Conservation (phyloP, 1,139 yeast genomes). For the Debaryomyces singareniensis region DNA sequence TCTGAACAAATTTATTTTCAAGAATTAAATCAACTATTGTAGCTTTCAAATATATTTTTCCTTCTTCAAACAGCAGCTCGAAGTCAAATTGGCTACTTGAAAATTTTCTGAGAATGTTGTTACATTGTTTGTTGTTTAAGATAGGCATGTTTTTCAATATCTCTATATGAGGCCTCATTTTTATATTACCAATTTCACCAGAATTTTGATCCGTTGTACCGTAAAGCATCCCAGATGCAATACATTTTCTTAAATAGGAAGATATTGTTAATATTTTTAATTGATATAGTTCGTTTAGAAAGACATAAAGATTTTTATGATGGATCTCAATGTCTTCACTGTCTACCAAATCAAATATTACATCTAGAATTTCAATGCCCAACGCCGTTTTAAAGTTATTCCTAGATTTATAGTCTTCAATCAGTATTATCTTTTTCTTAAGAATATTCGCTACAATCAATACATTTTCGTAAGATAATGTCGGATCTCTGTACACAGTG, state of each 20-base stretch:
- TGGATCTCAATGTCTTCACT: constrained; percentile 17
- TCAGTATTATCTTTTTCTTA: constrained; percentile 25
- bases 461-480: constrained; percentile 25
- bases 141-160: constrained; percentile 52
- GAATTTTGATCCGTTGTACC: constrained; percentile 19
- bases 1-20: constrained; percentile 9
- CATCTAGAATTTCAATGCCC: constrained; percentile 44
- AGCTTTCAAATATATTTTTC: constrained; percentile 18
- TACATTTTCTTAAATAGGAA: constrained; percentile 66
- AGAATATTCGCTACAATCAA: constrained; percentile 34
- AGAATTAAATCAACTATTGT: constrained; percentile 21
- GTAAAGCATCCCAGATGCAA: constrained; percentile 79
- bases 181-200: constrained; percentile 12
- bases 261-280: constrained; percentile 52
- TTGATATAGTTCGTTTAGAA: constrained; percentile 51
- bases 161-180: constrained; percentile 38
- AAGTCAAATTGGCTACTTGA: constrained; percentile 26
- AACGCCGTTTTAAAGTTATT: constrained; percentile 33
- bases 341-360: constrained; percentile 41
- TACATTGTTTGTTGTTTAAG: constrained; percentile 44
- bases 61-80: constrained; percentile 22
- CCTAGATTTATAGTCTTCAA: constrained; percentile 15
- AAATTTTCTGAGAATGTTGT: constrained; percentile 42
- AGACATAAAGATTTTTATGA: constrained; percentile 36
- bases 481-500: constrained; percentile 29